phyloP scores from a whole-genome alignment of 2,329 filamentous ascomycete genomes.

The Gliomastix tumulicola region DNA sequence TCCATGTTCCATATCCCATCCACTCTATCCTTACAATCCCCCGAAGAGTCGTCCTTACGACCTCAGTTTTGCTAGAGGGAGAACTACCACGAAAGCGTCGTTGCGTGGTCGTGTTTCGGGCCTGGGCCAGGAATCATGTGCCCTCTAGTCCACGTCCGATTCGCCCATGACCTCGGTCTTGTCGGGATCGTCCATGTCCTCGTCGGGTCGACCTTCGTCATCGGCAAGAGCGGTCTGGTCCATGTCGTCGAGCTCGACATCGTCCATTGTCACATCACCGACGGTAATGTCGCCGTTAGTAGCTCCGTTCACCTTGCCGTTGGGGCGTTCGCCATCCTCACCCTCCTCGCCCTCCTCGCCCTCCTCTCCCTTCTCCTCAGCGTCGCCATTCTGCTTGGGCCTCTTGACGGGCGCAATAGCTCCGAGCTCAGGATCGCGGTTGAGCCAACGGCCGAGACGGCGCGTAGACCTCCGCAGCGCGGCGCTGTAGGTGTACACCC shows the following conservation, averaged over 20 bases:
- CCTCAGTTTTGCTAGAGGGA: too few relatives aligned
- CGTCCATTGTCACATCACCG: constrained; percentile 43
- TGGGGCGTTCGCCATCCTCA: constrained; percentile 11
- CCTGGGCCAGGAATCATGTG: too few relatives aligned
- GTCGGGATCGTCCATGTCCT: constrained; percentile 36
- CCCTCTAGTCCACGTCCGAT: constrained; percentile 21
- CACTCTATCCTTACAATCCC: too few relatives aligned
- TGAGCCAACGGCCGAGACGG: constrained; percentile 64
- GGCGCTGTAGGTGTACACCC: constrained; percentile 58
- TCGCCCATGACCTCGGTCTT: constrained; percentile 28
- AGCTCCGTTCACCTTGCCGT: constrained; percentile 28
- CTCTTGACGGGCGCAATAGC: constrained; percentile 41
- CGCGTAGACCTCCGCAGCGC: constrained; percentile 57
- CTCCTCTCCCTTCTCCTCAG: constrained; percentile 19
- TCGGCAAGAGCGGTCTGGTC: constrained; percentile 30
- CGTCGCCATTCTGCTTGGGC: constrained; percentile 14
- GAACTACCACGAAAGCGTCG: too few relatives aligned
- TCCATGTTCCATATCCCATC: too few relatives aligned
- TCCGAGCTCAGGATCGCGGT: constrained; percentile 33
- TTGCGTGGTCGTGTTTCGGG: too few relatives aligned
- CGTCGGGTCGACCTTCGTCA: constrained; percentile 36
- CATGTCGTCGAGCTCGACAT: constrained; percentile 44
- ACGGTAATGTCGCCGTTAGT: too few relatives aligned
- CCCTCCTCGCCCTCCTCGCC: constrained; percentile 12
- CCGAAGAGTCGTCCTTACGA: too few relatives aligned